Conservation (phyloP, 164 flowering plant species). For the Piper betle region DNA sequence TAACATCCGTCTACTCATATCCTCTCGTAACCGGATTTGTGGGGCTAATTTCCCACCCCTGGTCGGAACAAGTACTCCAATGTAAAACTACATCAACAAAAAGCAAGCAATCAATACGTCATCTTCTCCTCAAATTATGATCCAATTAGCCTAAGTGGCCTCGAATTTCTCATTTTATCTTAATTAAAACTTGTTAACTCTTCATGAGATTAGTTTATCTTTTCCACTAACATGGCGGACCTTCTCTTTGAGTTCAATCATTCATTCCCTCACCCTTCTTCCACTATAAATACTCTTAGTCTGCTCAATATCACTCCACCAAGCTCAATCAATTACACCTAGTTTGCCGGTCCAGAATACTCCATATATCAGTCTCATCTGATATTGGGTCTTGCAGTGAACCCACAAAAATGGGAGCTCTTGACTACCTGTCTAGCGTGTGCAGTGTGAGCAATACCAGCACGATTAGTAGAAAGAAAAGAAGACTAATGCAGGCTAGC, state of each 20-base stretch:
- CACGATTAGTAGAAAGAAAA: slow-evolving; percentile 21
- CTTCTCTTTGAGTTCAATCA: not conserved
- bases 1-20: too few species aligned
- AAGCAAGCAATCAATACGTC: too few species aligned
- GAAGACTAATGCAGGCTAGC: slow-evolving; percentile 57
- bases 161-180: not conserved
- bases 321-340: not conserved
- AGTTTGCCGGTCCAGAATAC: not conserved
- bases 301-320: not conserved
- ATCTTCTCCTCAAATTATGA: too few species aligned
- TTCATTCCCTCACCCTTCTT: not conserved
- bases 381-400: not conserved
- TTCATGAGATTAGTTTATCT: not conserved
- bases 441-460: slow-evolving; percentile 35
- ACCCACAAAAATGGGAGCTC: slow-evolving; percentile 42
- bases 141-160: not conserved
- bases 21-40: too few species aligned
- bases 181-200: not conserved
- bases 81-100: too few species aligned
- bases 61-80: too few species aligned
- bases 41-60: too few species aligned
- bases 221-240: not conserved
- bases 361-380: slow-evolving; percentile 9
- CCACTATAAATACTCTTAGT: slow-evolving; percentile 6
- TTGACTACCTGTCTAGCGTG: slow-evolving; percentile 51